Percentiles rank a stretch among this genome's conserved stretches.
These are phyloP conservation scores for Mycena latifolia DNA, from an alignment of 768 basidiomycete genomes.

Conservation along the genomic window DNA sequence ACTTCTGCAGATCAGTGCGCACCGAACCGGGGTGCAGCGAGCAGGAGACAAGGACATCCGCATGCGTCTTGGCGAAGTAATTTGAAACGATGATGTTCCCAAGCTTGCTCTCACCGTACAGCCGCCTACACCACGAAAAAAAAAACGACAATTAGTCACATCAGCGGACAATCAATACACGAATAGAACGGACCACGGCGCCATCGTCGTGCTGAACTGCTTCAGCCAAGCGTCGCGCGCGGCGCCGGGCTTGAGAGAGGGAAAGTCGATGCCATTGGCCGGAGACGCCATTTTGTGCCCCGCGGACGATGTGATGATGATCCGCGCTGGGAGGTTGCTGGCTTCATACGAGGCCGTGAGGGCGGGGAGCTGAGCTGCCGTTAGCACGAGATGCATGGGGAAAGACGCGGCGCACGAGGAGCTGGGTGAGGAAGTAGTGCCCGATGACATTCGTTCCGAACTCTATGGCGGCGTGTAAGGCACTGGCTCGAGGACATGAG, in stretches of 20 bases:
- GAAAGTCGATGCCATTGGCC: conserved; percentile 20
- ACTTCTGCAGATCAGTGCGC: no score
- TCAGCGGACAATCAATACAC: no score
- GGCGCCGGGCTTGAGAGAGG: conserved; percentile 14
- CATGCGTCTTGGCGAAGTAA: conserved; percentile 12
- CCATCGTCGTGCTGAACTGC: not conserved
- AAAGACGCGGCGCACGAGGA: conserved; percentile 40
- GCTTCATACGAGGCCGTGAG: conserved; percentile 3
- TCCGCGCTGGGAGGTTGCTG: conserved; percentile 34
- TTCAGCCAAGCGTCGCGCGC: conserved; percentile 30
- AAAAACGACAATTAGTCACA: no score
- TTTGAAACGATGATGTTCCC: conserved; percentile 32
- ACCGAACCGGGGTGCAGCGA: conserved; percentile 27
- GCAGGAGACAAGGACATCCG: conserved; percentile 21
- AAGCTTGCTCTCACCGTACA: conserved; percentile 32
- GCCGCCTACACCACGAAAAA: not conserved
- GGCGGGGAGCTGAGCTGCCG: conserved; percentile 24
- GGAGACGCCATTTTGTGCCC: conserved; percentile 20
- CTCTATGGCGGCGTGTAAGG: conserved; percentile 29
- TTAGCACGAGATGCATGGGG: conserved; percentile 18
- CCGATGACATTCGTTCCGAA: conserved; percentile 55
- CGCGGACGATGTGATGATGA: conserved; percentile 41
- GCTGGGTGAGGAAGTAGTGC: conserved; percentile 39
- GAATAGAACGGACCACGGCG: conserved; percentile 1
- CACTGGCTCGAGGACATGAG: not conserved